Conservation (phyloP, 108 stramenopile genomes). For the Cylindrotheca fusiformis region DNA sequence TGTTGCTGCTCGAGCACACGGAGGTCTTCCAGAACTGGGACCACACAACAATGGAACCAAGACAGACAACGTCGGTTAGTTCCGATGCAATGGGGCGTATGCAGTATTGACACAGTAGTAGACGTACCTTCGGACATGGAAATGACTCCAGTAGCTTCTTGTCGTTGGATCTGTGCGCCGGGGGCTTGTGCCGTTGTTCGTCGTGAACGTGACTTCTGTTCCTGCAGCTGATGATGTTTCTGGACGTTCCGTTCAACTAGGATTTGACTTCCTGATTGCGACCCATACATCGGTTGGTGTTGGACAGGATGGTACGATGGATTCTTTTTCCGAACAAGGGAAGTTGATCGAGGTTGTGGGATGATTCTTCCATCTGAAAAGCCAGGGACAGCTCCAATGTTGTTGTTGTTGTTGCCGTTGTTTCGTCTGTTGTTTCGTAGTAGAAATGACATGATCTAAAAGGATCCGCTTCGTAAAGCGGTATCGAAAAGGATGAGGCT, state of each 20-base stretch:
- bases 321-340: neutral
- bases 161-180: conserved; percentile 13
- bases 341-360: neutral
- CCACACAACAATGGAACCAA: neutral
- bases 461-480: too few species aligned
- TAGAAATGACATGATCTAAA: neutral
- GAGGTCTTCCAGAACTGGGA: conserved; percentile 71
- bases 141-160: conserved; percentile 15
- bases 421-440: neutral
- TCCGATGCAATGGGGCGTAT: neutral
- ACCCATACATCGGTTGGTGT: neutral
- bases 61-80: neutral
- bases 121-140: conserved; percentile 34
- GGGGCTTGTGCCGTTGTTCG: neutral
- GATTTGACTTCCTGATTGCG: conserved; percentile 22
- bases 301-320: neutral
- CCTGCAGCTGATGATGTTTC: conserved; percentile 1
- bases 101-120: neutral
- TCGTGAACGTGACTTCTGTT: neutral
- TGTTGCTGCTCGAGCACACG: conserved; percentile 80
- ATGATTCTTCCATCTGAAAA: neutral
- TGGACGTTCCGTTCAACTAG: conserved; percentile 19
- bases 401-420: neutral
- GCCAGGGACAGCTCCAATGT: neutral
- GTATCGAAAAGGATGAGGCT: too few species aligned